Evolutionary conservation across 345 rosid genomes (phyloP), one percentile per base, ranked within the genome.

Genomic region (Camelina sativa): DNA sequence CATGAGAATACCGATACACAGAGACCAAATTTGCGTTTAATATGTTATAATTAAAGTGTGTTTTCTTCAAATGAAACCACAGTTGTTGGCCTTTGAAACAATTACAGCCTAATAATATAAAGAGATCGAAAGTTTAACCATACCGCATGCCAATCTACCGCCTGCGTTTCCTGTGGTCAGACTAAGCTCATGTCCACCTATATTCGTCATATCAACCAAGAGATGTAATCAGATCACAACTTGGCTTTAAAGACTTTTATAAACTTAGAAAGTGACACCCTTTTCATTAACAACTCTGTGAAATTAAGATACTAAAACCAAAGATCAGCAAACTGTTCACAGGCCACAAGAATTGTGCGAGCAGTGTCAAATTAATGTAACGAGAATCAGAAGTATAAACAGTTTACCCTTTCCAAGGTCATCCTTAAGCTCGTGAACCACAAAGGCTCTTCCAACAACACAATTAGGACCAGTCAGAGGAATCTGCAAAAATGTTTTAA

Each of bases 131-230:
- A 48, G 12, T 20, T 65, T 11, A 66, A 59, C 34, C 76, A 65
- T 89, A 95, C 99, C 97, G 76, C 99, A 95, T 19, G 99, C 99
- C 85, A 95, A 81, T 85, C 99, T 90, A 69, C 99, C 99, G 7
- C 99, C 99, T 57, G 99, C 99, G 69, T 95, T 95, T 54, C 99
- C 99, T 20, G 99, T 95, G 83, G 84, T 79, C 65, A 87, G 84
- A 79, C 99, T 95, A 64, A 95, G 97, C 81, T 95, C 99, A 78
- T 91, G 97, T 62, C 99, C 96, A 70, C 99, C 97, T 94, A 76
- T 40, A 87, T 28, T 58, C 52, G 64, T 74, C 43, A 30, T 71
- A 77, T 46, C 63, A 67, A 80, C 65, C 64, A 81, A 68, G n/a
- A 44, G 22, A 41, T 10, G 56, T 68, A 34, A 82, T 69, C 67